phyloP scores from a whole-genome alignment of 2,329 filamentous ascomycete species.

The Hypoxylon sp. region DNA sequence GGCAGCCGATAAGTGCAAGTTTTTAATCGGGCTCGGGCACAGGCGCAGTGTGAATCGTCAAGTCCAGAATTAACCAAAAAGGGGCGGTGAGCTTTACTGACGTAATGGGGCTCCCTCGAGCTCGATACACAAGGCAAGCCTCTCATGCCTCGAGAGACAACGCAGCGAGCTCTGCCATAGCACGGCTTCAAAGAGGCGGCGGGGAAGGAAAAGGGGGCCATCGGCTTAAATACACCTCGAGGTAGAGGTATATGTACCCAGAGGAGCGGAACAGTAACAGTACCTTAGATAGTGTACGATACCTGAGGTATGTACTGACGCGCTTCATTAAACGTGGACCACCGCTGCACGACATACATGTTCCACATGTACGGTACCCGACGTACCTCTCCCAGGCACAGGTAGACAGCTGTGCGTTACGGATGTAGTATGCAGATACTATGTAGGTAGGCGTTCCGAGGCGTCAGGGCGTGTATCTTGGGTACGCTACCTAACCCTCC shows the following conservation, averaged over 20 bases:
- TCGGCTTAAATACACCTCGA: no score
- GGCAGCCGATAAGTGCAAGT: constrained; percentile 22
- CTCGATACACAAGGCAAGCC: constrained; percentile 18
- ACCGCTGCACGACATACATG: constrained; percentile 40
- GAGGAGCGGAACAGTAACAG: constrained; percentile 25
- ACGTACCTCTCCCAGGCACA: no score
- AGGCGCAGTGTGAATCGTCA: constrained; percentile 29
- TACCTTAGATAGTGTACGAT: constrained; percentile 28
- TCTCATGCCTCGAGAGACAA: constrained; percentile 33
- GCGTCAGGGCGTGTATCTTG: no score
- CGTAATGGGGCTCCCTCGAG: constrained; percentile 27
- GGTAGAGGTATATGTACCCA: constrained; percentile 27
- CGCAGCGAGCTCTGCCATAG: constrained; percentile 30
- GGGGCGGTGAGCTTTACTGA: constrained; percentile 35
- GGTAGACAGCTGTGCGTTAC: no score
- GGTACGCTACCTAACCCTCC: no score
- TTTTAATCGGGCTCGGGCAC: constrained; percentile 33
- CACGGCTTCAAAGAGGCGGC: constrained; percentile 23
- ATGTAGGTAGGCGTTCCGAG: no score
- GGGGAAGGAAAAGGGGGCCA: constrained; percentile 20
- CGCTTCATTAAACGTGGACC: constrained; percentile 38
- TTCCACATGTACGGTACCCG: constrained; percentile 35
- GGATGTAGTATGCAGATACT: constrained; percentile 30
- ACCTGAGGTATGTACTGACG: no score
- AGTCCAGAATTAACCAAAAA: constrained; percentile 28